phyloP scores from a whole-genome alignment of 2,329 filamentous ascomycete genomes.

The Clonostachys rosea region DNA sequence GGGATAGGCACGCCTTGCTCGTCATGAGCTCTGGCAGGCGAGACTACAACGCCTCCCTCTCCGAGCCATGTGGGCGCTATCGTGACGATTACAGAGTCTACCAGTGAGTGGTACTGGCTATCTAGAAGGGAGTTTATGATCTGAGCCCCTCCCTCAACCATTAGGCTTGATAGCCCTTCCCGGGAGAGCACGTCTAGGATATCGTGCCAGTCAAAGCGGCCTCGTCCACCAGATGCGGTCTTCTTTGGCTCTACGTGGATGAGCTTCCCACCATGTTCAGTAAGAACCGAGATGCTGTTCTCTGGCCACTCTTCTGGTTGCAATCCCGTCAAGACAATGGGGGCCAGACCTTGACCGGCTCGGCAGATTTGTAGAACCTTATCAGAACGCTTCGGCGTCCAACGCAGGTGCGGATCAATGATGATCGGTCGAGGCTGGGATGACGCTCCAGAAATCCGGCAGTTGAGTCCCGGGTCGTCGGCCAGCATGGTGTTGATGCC shows the following conservation, averaged over 20 bases:
- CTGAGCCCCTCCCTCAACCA: constrained; percentile 84
- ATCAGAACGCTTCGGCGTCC: constrained; percentile 55
- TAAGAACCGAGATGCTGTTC: constrained; percentile 33
- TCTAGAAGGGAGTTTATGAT: constrained; percentile 81
- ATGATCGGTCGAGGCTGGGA: constrained; percentile 76
- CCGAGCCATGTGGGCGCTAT: constrained; percentile 91
- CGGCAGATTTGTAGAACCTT: constrained; percentile 64
- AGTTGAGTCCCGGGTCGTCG: constrained; percentile 84
- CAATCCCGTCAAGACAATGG: constrained; percentile 61
- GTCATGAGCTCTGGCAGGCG: constrained; percentile 55
- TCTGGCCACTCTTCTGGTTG: constrained; percentile 35
- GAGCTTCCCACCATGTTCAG: constrained; percentile 47
- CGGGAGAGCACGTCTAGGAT: constrained; percentile 54
- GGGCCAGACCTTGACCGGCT: constrained; percentile 64
- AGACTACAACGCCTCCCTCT: constrained; percentile 73
- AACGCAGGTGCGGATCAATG: constrained; percentile 74
- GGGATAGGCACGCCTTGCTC: constrained; percentile 47
- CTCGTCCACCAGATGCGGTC: constrained; percentile 26
- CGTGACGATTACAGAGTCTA: constrained; percentile 80
- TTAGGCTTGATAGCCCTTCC: constrained; percentile 69
- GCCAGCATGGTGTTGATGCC: constrained; percentile 80
- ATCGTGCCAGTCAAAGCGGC: constrained; percentile 57
- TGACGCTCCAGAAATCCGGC: constrained; percentile 56
- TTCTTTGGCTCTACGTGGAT: constrained; percentile 28
- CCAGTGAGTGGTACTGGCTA: constrained; percentile 51